Conservation (phyloP, 257 asterid species). For the Ophiorrhiza pumila region DNA sequence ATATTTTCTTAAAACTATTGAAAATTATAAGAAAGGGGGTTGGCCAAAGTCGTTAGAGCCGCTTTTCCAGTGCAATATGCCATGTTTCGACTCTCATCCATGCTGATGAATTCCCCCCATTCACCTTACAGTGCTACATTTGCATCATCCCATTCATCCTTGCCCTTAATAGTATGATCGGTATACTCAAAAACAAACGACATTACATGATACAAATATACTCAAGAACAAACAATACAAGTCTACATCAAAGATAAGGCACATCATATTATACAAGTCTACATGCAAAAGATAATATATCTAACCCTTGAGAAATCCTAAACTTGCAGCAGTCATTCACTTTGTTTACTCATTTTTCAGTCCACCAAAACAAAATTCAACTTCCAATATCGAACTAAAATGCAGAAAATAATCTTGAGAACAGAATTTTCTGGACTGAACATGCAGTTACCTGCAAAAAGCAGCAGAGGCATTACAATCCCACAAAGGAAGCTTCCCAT, state of each 20-base stretch:
- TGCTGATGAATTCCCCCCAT: background rate
- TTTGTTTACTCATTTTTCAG: background rate
- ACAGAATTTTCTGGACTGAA: background rate
- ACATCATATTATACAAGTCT: background rate
- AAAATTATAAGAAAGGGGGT: too few species aligned
- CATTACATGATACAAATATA: too few species aligned
- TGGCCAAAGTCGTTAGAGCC: background rate
- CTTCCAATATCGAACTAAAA: background rate
- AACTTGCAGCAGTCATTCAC: background rate
- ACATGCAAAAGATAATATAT: background rate
- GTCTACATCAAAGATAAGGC: background rate
- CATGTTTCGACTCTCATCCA: background rate
- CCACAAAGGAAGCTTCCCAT: conserved; percentile 18
- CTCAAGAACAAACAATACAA: too few species aligned
- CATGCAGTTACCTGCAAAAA: conserved; percentile 18
- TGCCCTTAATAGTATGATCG: background rate
- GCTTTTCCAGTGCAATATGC: background rate
- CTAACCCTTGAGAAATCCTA: background rate
- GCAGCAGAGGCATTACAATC: conserved; percentile 19
- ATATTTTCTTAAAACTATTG: background rate
- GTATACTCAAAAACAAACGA: background rate
- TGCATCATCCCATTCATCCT: background rate
- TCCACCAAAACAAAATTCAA: background rate
- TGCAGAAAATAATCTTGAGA: background rate
- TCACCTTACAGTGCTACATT: background rate